Percentiles rank a stretch among this genome's conserved stretches.
These are phyloP conservation scores for Wilhelminamyces savonicus DNA, from an alignment of 805 yeast species.

Conservation along the genomic window DNA sequence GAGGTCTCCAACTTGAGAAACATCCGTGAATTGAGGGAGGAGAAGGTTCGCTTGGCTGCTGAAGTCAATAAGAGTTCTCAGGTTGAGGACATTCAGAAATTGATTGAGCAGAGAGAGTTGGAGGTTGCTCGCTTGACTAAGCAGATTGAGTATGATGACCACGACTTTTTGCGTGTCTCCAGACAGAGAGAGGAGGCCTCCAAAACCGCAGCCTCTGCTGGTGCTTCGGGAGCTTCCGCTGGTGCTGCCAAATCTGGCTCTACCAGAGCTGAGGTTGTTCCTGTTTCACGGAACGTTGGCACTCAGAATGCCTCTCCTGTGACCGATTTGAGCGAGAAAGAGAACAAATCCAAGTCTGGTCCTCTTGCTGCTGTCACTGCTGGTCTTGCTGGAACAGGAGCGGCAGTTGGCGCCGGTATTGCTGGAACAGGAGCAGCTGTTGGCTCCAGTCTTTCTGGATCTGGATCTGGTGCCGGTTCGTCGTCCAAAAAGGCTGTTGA, in stretches of 20 bases:
- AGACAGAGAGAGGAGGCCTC: too few species aligned
- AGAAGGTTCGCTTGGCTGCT: conserved; percentile 25
- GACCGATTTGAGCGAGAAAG: too few species aligned
- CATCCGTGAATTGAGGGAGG: conserved; percentile 32
- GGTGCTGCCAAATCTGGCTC: conserved; percentile 24
- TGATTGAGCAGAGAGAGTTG: conserved; percentile 26
- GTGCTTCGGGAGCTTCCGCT: conserved; percentile 16
- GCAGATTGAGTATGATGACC: conserved; percentile 27
- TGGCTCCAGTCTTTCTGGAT: too few species aligned
- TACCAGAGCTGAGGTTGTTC: conserved; percentile 17
- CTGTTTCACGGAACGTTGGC: too few species aligned
- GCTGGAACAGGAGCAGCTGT: too few species aligned
- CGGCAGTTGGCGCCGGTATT: too few species aligned
- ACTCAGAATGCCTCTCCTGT: too few species aligned
- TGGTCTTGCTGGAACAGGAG: background rate
- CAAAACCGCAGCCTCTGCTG: conserved; percentile 8
- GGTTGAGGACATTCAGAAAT: conserved; percentile 19
- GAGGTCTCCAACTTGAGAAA: conserved; percentile 36
- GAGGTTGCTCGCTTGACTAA: conserved; percentile 26
- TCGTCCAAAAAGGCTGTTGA: background rate
- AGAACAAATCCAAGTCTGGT: background rate
- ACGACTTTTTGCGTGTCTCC: conserved; percentile 15
- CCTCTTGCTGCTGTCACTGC: background rate
- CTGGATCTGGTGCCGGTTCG: too few species aligned
- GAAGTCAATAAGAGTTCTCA: conserved; percentile 14